A percentile compares a stretch with the other conserved stretches of the same genome.
phyloP scores from a whole-genome alignment of 441 rosid species.

The Pelargonium cotyledonis region DNA sequence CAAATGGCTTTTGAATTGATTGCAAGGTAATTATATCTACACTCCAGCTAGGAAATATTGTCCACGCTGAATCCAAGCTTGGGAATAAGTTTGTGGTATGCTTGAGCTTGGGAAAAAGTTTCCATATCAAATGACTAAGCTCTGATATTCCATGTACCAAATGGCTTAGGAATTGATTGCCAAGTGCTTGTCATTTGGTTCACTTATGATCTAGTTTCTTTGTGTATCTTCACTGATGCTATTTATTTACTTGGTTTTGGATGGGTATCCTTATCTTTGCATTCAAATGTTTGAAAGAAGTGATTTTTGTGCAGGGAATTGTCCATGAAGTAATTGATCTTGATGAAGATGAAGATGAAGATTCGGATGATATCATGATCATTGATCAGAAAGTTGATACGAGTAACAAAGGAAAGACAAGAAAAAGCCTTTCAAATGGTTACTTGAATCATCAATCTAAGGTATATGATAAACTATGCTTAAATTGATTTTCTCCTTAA shows the following conservation, averaged over 20 bases:
- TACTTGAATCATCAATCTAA: conserved; percentile 21
- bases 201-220: neutral
- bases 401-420: conserved; percentile 56
- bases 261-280: neutral
- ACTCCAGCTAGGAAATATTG: neutral
- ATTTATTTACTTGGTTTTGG: neutral
- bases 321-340: conserved; percentile 45
- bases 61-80: neutral
- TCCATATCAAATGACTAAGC: neutral
- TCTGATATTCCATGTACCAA: neutral
- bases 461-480: conserved; percentile 24
- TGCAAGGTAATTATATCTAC: neutral
- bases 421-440: conserved; percentile 24
- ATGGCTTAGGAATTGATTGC: neutral
- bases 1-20: neutral
- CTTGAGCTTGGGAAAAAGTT: neutral
- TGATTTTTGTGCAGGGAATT: conserved; percentile 32
- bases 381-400: conserved; percentile 30
- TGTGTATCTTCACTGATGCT: neutral
- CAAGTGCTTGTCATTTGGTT: too few species aligned
- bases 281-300: neutral
- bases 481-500: neutral
- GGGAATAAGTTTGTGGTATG: neutral
- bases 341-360: conserved; percentile 50
- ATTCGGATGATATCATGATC: conserved; percentile 32